Evolutionary conservation across 2,329 filamentous ascomycete species (phyloP), one percentile per base, ranked within the genome.

Genomic region (Pestalotiopsis sp.): DNA sequence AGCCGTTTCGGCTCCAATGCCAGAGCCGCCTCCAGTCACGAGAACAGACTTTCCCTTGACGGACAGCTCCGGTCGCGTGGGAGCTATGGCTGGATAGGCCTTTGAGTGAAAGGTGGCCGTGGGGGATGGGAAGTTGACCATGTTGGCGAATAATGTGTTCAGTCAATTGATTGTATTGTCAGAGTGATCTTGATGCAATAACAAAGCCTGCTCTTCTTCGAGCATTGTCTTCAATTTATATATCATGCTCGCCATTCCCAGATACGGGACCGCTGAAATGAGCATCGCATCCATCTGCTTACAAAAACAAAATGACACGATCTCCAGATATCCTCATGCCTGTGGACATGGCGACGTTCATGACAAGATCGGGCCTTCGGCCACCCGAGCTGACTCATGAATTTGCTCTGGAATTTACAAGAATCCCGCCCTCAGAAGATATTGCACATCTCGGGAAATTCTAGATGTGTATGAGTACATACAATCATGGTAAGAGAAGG

Each of bases 1-100:
- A 5, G 83, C 82, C 5, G 80, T 85, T 62, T 78, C 81, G 57
- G 77, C 77, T 41, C 84, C 83, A 49, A 86, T 85, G 6, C 83
- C 84, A 12, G 72, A 71, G 3, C 83, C 83, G 0, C 81, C 83
- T 23, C 83, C 84, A 3, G 84, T 86, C 14, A 84, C 71, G 4
- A 84, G 4, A 12, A 84, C 71, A 7, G 73, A 79, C 69, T 83
- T 84, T 65, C 78, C 79, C 64, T 74, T 76, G 65, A 77, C 78
- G 25, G 80, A 81, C 57, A 84, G 77, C 63, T 79, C 78, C 1
- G 83, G 79, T 9, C 78, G 79, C 4, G 73, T 76, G 6, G 83
- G 82, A 31, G 78, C 80, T 45, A 84, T 78, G 23, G 79, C 75
- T 17, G 74, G 71, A 68, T 83, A 79, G 3, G 78, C 73, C 23